These are phyloP conservation scores for Barnettozyma sp. DNA, from an alignment of 805 yeast species.

Conservation along the genomic window DNA sequence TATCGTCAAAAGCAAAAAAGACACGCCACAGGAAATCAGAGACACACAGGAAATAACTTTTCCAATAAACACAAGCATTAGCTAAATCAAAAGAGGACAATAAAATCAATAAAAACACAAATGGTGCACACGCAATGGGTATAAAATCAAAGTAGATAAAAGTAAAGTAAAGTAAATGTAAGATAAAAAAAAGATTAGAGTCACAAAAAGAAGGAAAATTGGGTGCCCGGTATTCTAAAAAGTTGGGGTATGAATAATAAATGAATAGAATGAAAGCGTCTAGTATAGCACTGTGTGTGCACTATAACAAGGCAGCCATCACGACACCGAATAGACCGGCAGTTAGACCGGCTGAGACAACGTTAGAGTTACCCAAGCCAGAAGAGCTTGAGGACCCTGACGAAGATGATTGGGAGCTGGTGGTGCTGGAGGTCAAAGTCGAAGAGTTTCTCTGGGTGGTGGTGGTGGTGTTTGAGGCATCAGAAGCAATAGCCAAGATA, in stretches of 20 bases:
- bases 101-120: not conserved
- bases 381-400: conserved; percentile 19
- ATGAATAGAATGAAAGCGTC: no score
- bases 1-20: conserved; percentile 1
- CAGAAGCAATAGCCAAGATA: conserved; percentile 36
- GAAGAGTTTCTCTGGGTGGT: conserved; percentile 20
- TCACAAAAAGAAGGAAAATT: no score
- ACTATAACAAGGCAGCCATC: conserved; percentile 23
- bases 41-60: not conserved
- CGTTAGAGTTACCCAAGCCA: conserved; percentile 25
- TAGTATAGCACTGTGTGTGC: no score
- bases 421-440: conserved; percentile 16
- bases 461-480: conserved; percentile 30
- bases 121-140: no score
- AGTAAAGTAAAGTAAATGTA: not conserved
- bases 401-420: conserved; percentile 19
- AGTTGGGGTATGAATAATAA: no score
- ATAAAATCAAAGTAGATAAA: no score
- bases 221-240: no score
- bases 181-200: no score
- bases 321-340: conserved; percentile 25
- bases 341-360: conserved; percentile 23
- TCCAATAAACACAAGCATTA: not conserved
- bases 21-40: not conserved
- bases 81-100: not conserved